Evolutionary conservation across 208 protist species (phyloP).

Genomic region (Tritrichomonas musculus): DNA sequence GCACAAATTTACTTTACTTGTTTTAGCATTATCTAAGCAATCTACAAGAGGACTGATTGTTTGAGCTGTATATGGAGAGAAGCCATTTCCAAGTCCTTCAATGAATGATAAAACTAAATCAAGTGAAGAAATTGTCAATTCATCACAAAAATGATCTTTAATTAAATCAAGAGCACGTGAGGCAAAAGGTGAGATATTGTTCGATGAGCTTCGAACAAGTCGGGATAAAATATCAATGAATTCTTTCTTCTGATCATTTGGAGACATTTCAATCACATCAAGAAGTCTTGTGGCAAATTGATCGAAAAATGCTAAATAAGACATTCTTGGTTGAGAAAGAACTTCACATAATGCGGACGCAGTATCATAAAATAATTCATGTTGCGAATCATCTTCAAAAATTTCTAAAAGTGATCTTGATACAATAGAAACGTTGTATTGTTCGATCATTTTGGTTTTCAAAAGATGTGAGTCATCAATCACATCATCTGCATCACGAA

Average conservation of each 20-base stretch:
- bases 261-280: not conserved
- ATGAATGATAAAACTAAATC: not conserved
- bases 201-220: not conserved
- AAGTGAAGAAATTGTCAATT: not conserved
- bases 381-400: not conserved
- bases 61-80: not conserved
- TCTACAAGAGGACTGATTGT: not conserved
- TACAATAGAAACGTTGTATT: not conserved
- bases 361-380: not conserved
- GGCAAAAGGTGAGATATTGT: not conserved
- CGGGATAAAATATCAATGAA: not conserved
- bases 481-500: not conserved
- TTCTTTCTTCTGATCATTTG: not conserved
- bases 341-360: not conserved
- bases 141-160: not conserved
- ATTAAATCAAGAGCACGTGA: not conserved
- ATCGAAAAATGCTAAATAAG: not conserved
- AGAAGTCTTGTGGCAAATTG: not conserved
- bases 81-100: not conserved
- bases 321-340: not conserved
- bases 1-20: not conserved
- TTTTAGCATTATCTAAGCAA: not conserved
- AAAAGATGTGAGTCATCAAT: constrained; percentile 13
- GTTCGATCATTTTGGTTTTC: not conserved
- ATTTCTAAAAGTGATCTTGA: not conserved